Conservation (phyloP, 2,329 filamentous ascomycete species). For the Nigrospora oryzae region DNA sequence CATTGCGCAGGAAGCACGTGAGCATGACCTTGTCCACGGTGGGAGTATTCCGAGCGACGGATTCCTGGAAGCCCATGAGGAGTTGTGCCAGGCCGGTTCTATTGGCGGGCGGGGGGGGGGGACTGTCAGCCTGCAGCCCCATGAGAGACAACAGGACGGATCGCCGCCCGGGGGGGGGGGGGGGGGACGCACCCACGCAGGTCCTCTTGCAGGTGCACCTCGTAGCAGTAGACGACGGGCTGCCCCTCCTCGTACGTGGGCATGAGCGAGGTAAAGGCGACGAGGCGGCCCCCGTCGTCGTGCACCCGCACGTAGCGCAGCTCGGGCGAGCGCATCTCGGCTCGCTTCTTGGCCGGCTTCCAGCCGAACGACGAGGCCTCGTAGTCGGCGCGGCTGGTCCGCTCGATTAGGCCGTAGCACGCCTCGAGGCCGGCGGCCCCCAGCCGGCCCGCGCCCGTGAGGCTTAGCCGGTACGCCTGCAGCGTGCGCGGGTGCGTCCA, state of each 20-base stretch:
- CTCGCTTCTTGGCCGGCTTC: conserved; percentile 50
- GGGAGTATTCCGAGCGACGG: conserved; percentile 43
- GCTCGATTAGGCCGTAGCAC: conserved; percentile 50
- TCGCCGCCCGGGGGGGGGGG: neutral
- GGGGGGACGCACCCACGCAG: conserved; percentile 41
- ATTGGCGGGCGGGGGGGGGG: neutral
- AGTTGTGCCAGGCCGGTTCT: conserved; percentile 55
- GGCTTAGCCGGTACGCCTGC: conserved; percentile 30
- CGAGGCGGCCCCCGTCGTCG: conserved; percentile 21
- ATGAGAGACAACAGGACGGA: neutral
- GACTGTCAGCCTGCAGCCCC: neutral
- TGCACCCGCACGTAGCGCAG: conserved; percentile 60
- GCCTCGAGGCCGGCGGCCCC: conserved; percentile 34
- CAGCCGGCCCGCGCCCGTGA: conserved; percentile 32
- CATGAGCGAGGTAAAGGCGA: conserved; percentile 60
- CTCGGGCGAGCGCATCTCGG: conserved; percentile 60
- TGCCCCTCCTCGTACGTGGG: conserved; percentile 59
- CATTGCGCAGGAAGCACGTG: conserved; percentile 61
- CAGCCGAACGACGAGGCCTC: conserved; percentile 53
- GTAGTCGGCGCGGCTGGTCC: conserved; percentile 59
- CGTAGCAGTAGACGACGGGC: conserved; percentile 69
- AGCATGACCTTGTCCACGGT: conserved; percentile 62
- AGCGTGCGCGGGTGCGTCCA: conserved; percentile 45
- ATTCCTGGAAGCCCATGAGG: conserved; percentile 49
- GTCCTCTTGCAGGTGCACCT: conserved; percentile 57